Conservation (phyloP, 495 filamentous ascomycete species). For the Hypoxylon fuscum region DNA sequence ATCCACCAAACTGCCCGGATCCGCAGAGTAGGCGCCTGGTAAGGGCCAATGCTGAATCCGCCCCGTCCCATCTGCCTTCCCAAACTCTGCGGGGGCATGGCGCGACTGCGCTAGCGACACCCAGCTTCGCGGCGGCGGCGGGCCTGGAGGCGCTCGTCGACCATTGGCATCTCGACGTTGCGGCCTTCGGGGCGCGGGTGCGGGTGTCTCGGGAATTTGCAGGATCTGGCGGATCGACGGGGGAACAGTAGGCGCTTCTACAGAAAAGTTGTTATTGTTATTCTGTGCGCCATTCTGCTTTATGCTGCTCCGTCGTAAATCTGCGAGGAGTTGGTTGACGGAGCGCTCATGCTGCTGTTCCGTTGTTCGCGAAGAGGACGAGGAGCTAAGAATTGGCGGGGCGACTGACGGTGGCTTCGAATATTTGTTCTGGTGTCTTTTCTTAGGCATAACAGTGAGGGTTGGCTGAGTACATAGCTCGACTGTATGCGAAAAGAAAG, state of each 20-base stretch:
- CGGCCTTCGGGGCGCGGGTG: slow-evolving; percentile 68
- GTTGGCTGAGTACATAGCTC: slow-evolving; percentile 13
- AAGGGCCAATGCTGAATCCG: slow-evolving; percentile 39
- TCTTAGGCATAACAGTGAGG: slow-evolving; percentile 62
- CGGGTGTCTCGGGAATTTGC: slow-evolving; percentile 74
- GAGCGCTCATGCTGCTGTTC: slow-evolving; percentile 40
- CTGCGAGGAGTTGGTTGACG: slow-evolving; percentile 62
- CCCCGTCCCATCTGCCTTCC: neutral
- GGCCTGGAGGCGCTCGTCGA: slow-evolving; percentile 67
- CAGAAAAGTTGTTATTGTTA: slow-evolving; percentile 14
- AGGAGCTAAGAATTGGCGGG: slow-evolving; percentile 52
- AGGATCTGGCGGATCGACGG: slow-evolving; percentile 67
- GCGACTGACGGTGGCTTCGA: slow-evolving; percentile 63
- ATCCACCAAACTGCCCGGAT: slow-evolving; percentile 63
- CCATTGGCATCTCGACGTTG: slow-evolving; percentile 53
- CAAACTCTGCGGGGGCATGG: slow-evolving; percentile 26
- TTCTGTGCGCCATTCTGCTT: slow-evolving; percentile 32
- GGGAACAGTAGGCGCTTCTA: slow-evolving; percentile 54
- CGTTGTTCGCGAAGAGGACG: slow-evolving; percentile 40
- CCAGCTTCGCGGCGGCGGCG: slow-evolving; percentile 79
- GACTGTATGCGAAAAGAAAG: slow-evolving; percentile 30
- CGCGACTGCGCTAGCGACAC: slow-evolving; percentile 48
- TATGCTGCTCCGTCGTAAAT: slow-evolving; percentile 53
- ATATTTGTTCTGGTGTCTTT: slow-evolving; percentile 56
- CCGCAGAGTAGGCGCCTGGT: slow-evolving; percentile 51